Base-by-base conservation (phyloP, 768 basidiomycete genomes). In the Russula sp. region DNA sequence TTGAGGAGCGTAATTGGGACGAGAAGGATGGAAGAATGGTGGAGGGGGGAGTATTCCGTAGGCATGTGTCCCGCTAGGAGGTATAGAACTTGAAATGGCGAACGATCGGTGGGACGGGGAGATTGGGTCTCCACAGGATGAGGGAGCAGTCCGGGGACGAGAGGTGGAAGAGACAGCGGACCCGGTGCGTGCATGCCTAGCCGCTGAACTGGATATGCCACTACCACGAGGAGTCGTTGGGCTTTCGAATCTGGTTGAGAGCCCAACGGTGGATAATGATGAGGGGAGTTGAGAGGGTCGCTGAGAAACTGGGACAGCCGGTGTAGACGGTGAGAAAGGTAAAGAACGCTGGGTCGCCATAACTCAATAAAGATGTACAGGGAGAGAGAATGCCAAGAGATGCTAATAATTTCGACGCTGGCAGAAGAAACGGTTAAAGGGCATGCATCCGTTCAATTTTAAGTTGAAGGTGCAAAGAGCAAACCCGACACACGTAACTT, bases 11-110 rank as follows among this genome's bases (percentile, higher is more conserved):
- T 83, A 76, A 27, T 73, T 72, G 0, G 88, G 89, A 55, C 84
- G 79, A 5, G 84, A 81, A 4, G 89, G 88, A 22, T 79, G 83
- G 70, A 91, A 91, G 76, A 92, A 91, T 7, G 87, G 86, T 5
- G 88, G 83, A 10, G 89, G 85, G 16, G 91, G 89, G 59, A 86
- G 84, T 20, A 91, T 87, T 37, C 88, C 89, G 49, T 84, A 82
- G 13, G 85, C 85, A 72, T 90, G 87, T 0, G 87, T 86, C 1
- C 62, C 62, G 44, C 56, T 62, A 40, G 57, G 55, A 39, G 63
- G 54, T 13, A 68, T n/a, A 56, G 65, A 53, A 20, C 16, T 37
- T 14, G 63, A 49, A 54, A 31, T 20, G 9, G 47, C 14, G 18
- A 62, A 68, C 31, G 61, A 31, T 48, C 53, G 55, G 35, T 54